phyloP scores from a whole-genome alignment of 176 grass and related monocot species.

The Cocos nucifera region DNA sequence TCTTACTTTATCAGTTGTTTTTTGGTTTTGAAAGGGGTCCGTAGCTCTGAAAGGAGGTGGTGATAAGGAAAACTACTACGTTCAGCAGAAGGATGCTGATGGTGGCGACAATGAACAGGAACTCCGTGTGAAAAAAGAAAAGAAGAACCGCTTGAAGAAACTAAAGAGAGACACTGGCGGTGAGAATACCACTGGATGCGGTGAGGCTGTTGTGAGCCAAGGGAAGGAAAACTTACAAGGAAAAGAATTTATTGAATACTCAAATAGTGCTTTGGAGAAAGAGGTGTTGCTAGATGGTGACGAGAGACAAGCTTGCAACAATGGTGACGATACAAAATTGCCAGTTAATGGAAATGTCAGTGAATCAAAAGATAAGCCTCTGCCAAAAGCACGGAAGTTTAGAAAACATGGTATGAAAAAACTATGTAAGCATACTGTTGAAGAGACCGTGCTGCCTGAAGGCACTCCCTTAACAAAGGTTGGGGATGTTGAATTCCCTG shows the following conservation, averaged over 20 bases:
- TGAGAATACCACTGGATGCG: neutral
- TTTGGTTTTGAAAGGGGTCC: slow-evolving; percentile 7
- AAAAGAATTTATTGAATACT: slow-evolving; percentile 22
- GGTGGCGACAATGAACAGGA: neutral
- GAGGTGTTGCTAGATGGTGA: slow-evolving; percentile 18
- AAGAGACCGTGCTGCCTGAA: slow-evolving; percentile 30
- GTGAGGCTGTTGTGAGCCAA: slow-evolving; percentile 19
- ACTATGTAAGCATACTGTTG: slow-evolving; percentile 8
- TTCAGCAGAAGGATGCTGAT: neutral
- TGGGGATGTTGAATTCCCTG: too few species aligned
- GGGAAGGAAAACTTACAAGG: slow-evolving; percentile 28
- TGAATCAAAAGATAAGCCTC: neutral
- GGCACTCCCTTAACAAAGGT: slow-evolving; percentile 18
- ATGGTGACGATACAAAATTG: slow-evolving; percentile 6
- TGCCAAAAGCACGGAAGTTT: neutral
- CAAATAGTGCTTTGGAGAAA: slow-evolving; percentile 13
- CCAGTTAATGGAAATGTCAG: neutral
- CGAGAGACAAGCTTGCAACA: neutral
- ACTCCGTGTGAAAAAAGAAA: neutral
- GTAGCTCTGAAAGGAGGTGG: slow-evolving; percentile 10
- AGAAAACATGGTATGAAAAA: neutral
- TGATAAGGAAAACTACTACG: slow-evolving; percentile 21
- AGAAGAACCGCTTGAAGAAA: slow-evolving; percentile 18
- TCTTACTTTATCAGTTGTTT: neutral
- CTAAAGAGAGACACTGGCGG: neutral